Base-by-base conservation (phyloP, 2,329 filamentous ascomycete genomes). In the Annulohypoxylon truncatum region DNA sequence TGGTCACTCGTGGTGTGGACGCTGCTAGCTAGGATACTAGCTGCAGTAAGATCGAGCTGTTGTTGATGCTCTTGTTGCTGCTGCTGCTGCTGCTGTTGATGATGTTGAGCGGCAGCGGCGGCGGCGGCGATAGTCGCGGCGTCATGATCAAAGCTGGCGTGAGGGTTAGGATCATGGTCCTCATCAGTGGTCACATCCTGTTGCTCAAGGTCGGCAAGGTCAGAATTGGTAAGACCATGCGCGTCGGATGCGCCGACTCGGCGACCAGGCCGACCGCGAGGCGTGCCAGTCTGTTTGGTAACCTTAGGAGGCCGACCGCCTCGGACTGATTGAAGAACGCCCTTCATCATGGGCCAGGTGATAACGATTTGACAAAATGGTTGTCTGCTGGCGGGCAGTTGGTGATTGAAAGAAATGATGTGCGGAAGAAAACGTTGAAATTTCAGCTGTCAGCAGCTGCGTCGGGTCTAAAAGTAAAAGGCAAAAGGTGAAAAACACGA, bases 231-330 rank as follows among this genome's bases (percentile, higher is more conserved):
- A 9, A 77, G 76, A 15, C 70, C 68, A 55, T 79, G 76, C 20
- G 71, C 69, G 58, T 79, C 69, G n/a, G 75, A 65, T 9, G 72
- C 63, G 61, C 73, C 72, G 52, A 67, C 63, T 31, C 73, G 73
- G 31, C 75, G 77, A 61, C 74, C 69, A 64, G 70, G 71, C 26
- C 77, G 76, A 48, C 74, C 73, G 47, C 72, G 72, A 46, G 74
- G 72, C 40, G 71, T 65, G 24, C 72, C 63, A 48, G 69, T 67
- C 42, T 78, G 74, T 73, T 84, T 85, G 55, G 78, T 79, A 72
- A 84, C 81, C 74, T 82, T 83, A 76, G 74, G 79, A 33, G 77
- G 77, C 56, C 80, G 80, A 70, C 75, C 78, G 63, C 80, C 79
- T 59, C 80, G 80, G 63, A 72, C 66, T 50, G 79, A 72, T 69